Evolutionary conservation across 306 rosid genomes (phyloP), one percentile per base, ranked within the genome.

Genomic region (Phaseolus lunatus): DNA sequence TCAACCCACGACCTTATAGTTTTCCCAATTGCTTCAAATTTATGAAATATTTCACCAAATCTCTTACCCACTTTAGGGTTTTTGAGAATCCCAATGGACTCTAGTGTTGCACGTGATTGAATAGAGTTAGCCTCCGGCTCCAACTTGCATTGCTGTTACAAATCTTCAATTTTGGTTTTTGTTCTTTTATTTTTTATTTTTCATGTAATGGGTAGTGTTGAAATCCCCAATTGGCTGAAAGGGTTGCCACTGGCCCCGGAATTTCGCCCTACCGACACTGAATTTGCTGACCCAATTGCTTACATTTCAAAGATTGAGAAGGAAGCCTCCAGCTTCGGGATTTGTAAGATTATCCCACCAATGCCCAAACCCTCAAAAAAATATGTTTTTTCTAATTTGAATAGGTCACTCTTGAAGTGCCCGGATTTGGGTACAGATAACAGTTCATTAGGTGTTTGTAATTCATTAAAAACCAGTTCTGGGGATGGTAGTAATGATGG

Each of bases 281-380:
- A 95, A 84, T 96, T 96, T 27, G 85, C 91, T 3, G 99, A 92
- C 98, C 99, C 99, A 10, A 88, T 96, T 88, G 96, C 98, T 77
- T 96, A 92, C 78, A 92, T 96, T 81, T 92, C 99, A 22, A 96
- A 92, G 87, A 96, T 96, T 79, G 99, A 96, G 86, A 91, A 90
- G 89, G 89, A 92, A 91, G 97, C 97, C 78, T 45, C 92, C 75
- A 88, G 88, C 26, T 95, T 89, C 81, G 99, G 99, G 73, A 95
- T 95, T 73, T 91, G 99, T 59, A 95, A 91, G 90, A 88, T 95
- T 66, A 88, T 95, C 69, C 99, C 99, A 39, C 99, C 99, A 19
- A 87, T 92, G 66, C 96, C 99, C 0, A 95, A 86, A 78, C 99
- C 99, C 61, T 90, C 97, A 12, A 95, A 92, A 77, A 91, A 66